These are phyloP conservation scores for Macrophomina tecta DNA, from an alignment of 2,329 filamentous ascomycete genomes.

Conservation along the genomic window DNA sequence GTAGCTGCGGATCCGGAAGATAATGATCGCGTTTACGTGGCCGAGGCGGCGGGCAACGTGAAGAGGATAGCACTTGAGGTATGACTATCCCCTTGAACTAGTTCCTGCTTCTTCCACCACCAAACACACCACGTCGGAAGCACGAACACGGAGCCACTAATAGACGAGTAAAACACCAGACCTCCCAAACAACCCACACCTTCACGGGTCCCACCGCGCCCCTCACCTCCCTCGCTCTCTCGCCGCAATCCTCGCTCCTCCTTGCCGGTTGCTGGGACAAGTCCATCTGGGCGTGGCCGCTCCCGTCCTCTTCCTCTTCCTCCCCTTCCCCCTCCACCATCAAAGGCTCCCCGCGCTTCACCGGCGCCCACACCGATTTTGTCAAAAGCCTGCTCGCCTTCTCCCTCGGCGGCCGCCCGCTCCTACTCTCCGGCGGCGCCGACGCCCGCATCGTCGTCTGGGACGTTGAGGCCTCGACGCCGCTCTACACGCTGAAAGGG, in stretches of 20 bases:
- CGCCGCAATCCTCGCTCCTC: constrained; percentile 55
- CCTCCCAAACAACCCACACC: constrained; percentile 50
- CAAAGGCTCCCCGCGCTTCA: constrained; percentile 39
- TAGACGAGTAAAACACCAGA: constrained; percentile 38
- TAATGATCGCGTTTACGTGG: constrained; percentile 71
- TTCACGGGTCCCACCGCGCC: constrained; percentile 81
- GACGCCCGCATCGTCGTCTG: constrained; percentile 70
- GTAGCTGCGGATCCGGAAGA: constrained; percentile 71
- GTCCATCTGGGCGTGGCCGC: constrained; percentile 80
- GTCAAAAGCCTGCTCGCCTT: constrained; percentile 78
- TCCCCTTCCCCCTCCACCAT: constrained; percentile 54
- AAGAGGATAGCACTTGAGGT: constrained; percentile 78
- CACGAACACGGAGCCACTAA: too few relatives aligned
- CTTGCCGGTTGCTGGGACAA: constrained; percentile 97
- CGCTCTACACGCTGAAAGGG: constrained; percentile 79
- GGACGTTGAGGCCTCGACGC: constrained; percentile 71
- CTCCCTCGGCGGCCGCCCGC: constrained; percentile 64
- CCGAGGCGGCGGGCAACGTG: constrained; percentile 84
- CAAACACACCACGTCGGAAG: too few relatives aligned
- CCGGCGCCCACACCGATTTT: constrained; percentile 80
- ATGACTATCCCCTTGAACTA: constrained; percentile 47
- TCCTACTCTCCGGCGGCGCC: constrained; percentile 55
- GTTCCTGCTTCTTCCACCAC: too few relatives aligned
- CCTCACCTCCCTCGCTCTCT: constrained; percentile 54
- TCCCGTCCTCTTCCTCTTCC: not conserved